Conservation (phyloP, 2,329 filamentous ascomycete species). For the Ascosphaera pollenicola region DNA sequence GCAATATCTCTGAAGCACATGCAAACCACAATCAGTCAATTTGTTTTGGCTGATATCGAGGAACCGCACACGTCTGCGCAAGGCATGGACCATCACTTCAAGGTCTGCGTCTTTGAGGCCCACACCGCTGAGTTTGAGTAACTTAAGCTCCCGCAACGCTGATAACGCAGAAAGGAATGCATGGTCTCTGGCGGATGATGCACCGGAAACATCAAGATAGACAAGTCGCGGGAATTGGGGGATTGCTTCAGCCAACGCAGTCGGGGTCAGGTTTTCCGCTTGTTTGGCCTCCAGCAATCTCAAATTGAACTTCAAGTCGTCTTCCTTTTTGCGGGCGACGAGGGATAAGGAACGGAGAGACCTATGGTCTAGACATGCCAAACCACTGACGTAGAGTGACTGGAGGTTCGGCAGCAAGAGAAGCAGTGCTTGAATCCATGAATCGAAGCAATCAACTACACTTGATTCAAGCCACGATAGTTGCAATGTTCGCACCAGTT, state of each 20-base stretch:
- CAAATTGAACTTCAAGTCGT: too few species aligned
- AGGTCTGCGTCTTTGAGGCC: constrained; percentile 31
- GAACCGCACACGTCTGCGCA: constrained; percentile 30
- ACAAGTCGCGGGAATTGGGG: constrained; percentile 30
- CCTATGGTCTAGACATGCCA: constrained; percentile 41
- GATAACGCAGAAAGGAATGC: constrained; percentile 26
- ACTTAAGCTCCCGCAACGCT: constrained; percentile 28
- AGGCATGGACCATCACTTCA: constrained; percentile 27
- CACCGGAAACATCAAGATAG: constrained; percentile 36
- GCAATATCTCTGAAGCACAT: constrained; percentile 30
- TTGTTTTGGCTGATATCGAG: constrained; percentile 35
- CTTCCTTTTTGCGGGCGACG: too few species aligned
- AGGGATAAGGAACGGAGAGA: constrained; percentile 16
- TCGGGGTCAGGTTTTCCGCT: constrained; percentile 36
- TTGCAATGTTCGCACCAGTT: constrained; percentile 35
- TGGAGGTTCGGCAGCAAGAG: constrained; percentile 36
- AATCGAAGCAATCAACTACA: too few species aligned
- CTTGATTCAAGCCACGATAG: too few species aligned
- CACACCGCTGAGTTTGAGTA: constrained; percentile 33
- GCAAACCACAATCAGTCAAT: constrained; percentile 32
- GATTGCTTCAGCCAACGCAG: constrained; percentile 29
- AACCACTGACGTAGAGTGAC: constrained; percentile 33
- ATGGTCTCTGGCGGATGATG: constrained; percentile 25
- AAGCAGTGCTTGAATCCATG: constrained; percentile 35
- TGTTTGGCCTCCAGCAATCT: constrained; percentile 30